phyloP scores from a whole-genome alignment of 2,329 filamentous ascomycete species.

The Stagonosporopsis cucurbitacearum region DNA sequence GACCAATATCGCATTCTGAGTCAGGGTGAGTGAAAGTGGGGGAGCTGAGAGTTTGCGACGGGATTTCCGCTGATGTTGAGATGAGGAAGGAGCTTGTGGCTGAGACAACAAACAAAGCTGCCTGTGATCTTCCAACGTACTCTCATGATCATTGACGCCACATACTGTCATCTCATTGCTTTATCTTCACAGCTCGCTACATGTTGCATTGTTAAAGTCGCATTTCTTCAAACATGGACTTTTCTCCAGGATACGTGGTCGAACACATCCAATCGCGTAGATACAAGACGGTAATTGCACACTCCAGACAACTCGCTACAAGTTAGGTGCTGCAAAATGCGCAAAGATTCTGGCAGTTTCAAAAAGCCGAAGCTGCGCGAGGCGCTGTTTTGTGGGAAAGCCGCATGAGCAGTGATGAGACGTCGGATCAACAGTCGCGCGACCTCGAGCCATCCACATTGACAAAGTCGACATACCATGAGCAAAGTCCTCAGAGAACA shows the following conservation, averaged over 20 bases:
- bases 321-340: constrained; percentile 10
- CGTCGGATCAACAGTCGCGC: no score
- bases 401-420: no score
- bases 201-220: not conserved
- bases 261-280: not conserved
- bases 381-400: not conserved
- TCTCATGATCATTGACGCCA: not conserved
- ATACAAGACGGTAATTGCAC: not conserved
- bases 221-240: not conserved
- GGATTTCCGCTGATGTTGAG: constrained; percentile 1
- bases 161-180: not conserved
- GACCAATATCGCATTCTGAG: not conserved
- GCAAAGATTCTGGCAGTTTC: not conserved
- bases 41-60: not conserved
- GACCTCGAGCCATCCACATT: not conserved
- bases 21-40: not conserved
- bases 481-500: not conserved
- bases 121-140: not conserved
- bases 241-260: not conserved
- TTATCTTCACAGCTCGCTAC: not conserved
- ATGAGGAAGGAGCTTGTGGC: not conserved
- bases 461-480: not conserved
- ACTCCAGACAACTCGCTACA: not conserved
- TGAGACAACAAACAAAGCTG: not conserved
- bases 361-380: not conserved